Evolutionary conservation across 495 filamentous ascomycete species (phyloP).

Genomic region (Xylaria acuta): DNA sequence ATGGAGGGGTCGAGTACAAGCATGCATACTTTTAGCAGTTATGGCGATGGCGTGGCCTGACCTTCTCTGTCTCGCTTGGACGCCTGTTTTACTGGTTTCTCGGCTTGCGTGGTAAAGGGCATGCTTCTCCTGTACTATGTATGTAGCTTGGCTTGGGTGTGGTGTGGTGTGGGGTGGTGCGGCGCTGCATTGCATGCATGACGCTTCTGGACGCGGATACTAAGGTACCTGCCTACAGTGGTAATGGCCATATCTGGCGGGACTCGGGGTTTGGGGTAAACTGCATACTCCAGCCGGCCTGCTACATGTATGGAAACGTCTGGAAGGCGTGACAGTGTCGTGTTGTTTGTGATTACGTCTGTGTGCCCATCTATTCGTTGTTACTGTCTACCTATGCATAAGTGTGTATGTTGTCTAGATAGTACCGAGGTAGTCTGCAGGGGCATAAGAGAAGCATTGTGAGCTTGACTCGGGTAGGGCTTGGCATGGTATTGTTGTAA

Average conservation of each 20-base stretch:
- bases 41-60: slow-evolving; percentile 5
- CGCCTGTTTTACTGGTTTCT: slow-evolving; percentile 6
- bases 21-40: background rate
- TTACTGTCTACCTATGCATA: too few species aligned
- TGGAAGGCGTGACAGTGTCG: background rate
- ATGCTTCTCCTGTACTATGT: background rate
- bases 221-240: slow-evolving; percentile 11
- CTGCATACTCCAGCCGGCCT: slow-evolving; percentile 1
- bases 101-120: background rate
- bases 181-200: background rate
- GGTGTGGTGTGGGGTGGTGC: background rate
- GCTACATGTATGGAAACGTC: slow-evolving; percentile 15
- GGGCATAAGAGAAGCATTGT: background rate
- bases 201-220: background rate
- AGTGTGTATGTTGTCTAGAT: too few species aligned
- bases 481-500: background rate
- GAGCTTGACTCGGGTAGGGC: slow-evolving; percentile 3
- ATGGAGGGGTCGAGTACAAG: background rate
- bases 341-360: background rate
- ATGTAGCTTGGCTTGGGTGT: background rate
- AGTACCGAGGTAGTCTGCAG: background rate
- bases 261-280: background rate
- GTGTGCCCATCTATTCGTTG: background rate
- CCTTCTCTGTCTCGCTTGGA: slow-evolving; percentile 16
- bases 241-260: background rate